Evolutionary conservation across 1,139 yeast species (phyloP), one percentile per base, ranked within the genome.

Genomic region (Nakaseomyces uthaithaninus): DNA sequence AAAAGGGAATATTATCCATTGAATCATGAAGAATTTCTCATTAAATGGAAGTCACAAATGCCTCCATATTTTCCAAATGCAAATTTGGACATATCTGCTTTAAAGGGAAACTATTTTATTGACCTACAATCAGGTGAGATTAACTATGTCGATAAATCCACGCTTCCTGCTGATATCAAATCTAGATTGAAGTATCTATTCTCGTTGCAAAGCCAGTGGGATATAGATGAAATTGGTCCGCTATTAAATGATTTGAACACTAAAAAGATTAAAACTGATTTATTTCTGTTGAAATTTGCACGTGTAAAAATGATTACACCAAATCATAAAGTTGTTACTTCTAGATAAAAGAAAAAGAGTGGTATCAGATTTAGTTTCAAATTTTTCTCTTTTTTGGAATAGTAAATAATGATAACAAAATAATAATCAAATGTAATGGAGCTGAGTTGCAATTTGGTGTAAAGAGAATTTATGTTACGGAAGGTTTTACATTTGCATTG

Each of bases 231-330:
- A 37, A 71, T 91, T 20, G 65, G 67, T 17, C 95, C 95, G 1
- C 84, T 75, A 51, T 66, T 89, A 5, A 64, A 63, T 22, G 77
- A 74, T 18, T 65, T 77, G 42, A 74, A 80, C 43, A 71, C 71
- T 2, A 64, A 69, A 28, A 74, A 73, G 1, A 62, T 77, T 44
- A 83, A 82, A 57, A 62, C 75, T 9, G 95, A 86, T 42, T 71
- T 74, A 39, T 74, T 84, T 47, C 70, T 86, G 14, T 68, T 86
- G 68, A 87, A 87, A 60, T 81, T 68, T 59, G 94, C 93, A 2
- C 73, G 75, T 49, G 78, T 79, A 60, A 77, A 72, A 55, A 71
- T 71, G 37, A 60, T 71, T 9, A 84, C 25, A 9, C 17, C 81
- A 1, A 73, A 71, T 50, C 68, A 67, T 36, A 47, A 57, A 2